Conservation (phyloP, 495 filamentous ascomycete species). For the Penicillium cinerascens region DNA sequence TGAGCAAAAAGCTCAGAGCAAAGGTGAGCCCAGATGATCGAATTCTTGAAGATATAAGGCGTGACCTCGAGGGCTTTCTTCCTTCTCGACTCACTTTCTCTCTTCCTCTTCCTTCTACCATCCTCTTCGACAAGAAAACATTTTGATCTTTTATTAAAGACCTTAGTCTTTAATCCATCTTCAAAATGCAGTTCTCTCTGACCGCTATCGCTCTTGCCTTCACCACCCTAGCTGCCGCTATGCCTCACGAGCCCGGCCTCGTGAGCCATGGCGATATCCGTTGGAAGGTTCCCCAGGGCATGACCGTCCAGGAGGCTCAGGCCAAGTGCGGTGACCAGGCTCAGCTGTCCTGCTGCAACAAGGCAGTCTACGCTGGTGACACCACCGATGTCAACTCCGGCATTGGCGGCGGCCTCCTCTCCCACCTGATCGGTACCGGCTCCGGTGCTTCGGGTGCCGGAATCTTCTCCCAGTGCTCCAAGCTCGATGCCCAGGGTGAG, state of each 20-base stretch:
- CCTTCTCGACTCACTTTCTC: slow-evolving; percentile 11
- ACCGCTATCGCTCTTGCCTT: slow-evolving; percentile 15
- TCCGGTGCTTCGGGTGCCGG: slow-evolving; percentile 35
- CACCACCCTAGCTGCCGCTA: slow-evolving; percentile 14
- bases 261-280: slow-evolving; percentile 4
- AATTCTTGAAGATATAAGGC: slow-evolving; percentile 24
- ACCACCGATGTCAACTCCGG: slow-evolving; percentile 30
- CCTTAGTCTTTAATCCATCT: slow-evolving; percentile 22
- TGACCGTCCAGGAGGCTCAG: slow-evolving; percentile 47
- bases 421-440: slow-evolving; percentile 31
- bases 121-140: slow-evolving; percentile 7
- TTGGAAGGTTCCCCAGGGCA: slow-evolving; percentile 27
- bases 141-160: slow-evolving; percentile 18
- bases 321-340: slow-evolving; percentile 49
- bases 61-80: neutral
- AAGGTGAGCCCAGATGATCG: slow-evolving; percentile 6
- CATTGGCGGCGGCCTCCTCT: slow-evolving; percentile 25
- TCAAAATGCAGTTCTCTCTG: slow-evolving; percentile 28
- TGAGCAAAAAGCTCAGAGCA: slow-evolving; percentile 1
- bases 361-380: slow-evolving; percentile 43
- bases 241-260: slow-evolving; percentile 2
- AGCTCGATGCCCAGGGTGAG: slow-evolving; percentile 30
- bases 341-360: slow-evolving; percentile 49
- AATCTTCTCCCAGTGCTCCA: slow-evolving; percentile 40
- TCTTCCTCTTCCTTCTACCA: slow-evolving; percentile 11